These are phyloP conservation scores for Penicillium sp. DNA, from an alignment of 2,329 filamentous ascomycete genomes.

Conservation along the genomic window DNA sequence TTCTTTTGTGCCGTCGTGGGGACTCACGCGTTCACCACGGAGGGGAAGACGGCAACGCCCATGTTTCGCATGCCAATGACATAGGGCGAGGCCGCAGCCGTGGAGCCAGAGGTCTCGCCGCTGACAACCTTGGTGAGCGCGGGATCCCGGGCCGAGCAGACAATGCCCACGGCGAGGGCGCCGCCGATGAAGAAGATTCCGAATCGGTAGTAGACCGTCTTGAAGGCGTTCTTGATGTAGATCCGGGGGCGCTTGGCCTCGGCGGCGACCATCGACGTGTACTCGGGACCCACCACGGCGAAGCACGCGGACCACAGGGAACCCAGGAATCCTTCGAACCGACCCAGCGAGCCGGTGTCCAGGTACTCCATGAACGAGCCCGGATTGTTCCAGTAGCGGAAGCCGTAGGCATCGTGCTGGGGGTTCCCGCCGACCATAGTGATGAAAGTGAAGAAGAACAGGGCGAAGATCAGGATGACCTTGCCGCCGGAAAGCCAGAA, in stretches of 20 bases:
- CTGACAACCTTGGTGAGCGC: constrained; percentile 11
- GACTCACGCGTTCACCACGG: constrained; percentile 55
- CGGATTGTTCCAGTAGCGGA: constrained; percentile 60
- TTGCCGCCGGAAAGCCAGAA: constrained; percentile 54
- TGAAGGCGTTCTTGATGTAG: constrained; percentile 70
- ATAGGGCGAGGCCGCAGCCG: constrained; percentile 60
- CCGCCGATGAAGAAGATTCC: constrained; percentile 71
- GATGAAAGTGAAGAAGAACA: constrained; percentile 72
- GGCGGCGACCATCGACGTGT: constrained; percentile 59
- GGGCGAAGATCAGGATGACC: constrained; percentile 63
- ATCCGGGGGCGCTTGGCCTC: constrained; percentile 66
- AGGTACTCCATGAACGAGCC: constrained; percentile 66
- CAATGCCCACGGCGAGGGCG: constrained; percentile 65
- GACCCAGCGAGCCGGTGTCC: constrained; percentile 59
- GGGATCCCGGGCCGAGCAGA: constrained; percentile 64
- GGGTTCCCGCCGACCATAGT: constrained; percentile 80
- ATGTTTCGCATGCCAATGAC: constrained; percentile 62
- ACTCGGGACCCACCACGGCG: constrained; percentile 62
- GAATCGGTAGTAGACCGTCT: constrained; percentile 73
- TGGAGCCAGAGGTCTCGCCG: constrained; percentile 16
- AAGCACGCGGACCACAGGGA: constrained; percentile 69
- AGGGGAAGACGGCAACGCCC: constrained; percentile 53
- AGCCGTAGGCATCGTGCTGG: constrained; percentile 64
- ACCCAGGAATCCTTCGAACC: constrained; percentile 55
- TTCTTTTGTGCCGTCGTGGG: too few species aligned